Conservation (phyloP, 306 rosid species). For the Citrullus colocynthis region DNA sequence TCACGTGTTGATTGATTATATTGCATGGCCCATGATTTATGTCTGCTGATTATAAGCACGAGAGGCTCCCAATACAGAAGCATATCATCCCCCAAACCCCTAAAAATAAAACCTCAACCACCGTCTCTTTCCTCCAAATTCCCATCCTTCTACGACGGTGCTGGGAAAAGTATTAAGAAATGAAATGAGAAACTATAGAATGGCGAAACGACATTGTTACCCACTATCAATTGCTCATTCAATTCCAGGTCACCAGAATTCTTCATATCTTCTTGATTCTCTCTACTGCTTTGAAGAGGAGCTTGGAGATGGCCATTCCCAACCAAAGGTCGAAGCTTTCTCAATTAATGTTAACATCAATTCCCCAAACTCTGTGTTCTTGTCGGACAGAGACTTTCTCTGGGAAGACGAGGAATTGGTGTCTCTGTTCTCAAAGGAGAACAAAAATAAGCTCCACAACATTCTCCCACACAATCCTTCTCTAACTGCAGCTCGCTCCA, state of each 20-base stretch:
- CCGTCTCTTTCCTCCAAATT: neutral
- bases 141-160: neutral
- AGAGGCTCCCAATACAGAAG: constrained; percentile 10
- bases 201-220: constrained; percentile 24
- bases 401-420: constrained; percentile 68
- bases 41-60: constrained; percentile 14
- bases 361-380: constrained; percentile 10
- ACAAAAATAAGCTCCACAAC: constrained; percentile 18
- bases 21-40: constrained; percentile 41
- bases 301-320: constrained; percentile 12
- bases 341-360: neutral
- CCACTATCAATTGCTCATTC: constrained; percentile 28
- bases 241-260: constrained; percentile 5
- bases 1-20: constrained; percentile 60
- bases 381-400: constrained; percentile 46
- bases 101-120: neutral
- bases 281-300: constrained; percentile 59
- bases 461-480: constrained; percentile 7
- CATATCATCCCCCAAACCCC: neutral
- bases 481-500: constrained; percentile 35
- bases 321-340: constrained; percentile 11
- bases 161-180: neutral
- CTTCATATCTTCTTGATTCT: constrained; percentile 34
- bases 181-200: neutral
- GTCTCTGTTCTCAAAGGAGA: constrained; percentile 41